Evolutionary conservation across 2,329 filamentous ascomycete genomes (phyloP), one percentile per base, ranked within the genome.

Genomic region (Pseudohalonectria lignicola): DNA sequence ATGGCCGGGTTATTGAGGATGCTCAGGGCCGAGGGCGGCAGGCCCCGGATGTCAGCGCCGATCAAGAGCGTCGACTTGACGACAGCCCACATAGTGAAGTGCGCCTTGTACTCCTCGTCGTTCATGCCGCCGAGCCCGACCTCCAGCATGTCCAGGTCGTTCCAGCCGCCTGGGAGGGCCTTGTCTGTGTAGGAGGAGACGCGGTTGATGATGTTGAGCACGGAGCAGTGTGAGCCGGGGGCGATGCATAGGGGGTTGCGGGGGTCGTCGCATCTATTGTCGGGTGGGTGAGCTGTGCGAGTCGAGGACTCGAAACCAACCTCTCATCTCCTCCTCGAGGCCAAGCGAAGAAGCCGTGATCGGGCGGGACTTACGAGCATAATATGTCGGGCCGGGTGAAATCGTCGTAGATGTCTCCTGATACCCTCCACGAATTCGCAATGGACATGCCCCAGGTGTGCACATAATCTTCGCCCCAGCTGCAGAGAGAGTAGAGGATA

Each of bases 1-100:
- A 65, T 54, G n/a, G 62, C 62, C 8, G 53, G 48, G 42, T 64
- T 65, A 29, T 53, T 56, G 12, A 65, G 49, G 20, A 64, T 63
- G 2, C 54, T 47, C 10, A 65, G 52, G 19, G 59, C 54, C 13
- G 48, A 47, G 13, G 53, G 43, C 11, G 43, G 37, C 38, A 64
- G 56, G 11, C 34, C 41, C 19, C 40, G 42, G 23, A 50, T 37
- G 40, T 48, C 46, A 30, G 45, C 46, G 39, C 46, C 46, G 25
- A 47, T 43, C 26, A 49, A 34, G 13, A 49, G 37, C 13, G 47
- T 46, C 25, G 40, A 41, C 38, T 49, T 49, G 16, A 40, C 34
- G 2, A 44, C 45, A 15, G 36, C 37, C 47, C 47, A 49, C 31
- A 49, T 31, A 10, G 46, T 44, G 31, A 49, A 49, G 28, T 46